A percentile compares a stretch with the other conserved stretches of the same genome.
Evolutionary conservation across 148 eudicot species (phyloP).

Genomic region (Talinum fruticosum): DNA sequence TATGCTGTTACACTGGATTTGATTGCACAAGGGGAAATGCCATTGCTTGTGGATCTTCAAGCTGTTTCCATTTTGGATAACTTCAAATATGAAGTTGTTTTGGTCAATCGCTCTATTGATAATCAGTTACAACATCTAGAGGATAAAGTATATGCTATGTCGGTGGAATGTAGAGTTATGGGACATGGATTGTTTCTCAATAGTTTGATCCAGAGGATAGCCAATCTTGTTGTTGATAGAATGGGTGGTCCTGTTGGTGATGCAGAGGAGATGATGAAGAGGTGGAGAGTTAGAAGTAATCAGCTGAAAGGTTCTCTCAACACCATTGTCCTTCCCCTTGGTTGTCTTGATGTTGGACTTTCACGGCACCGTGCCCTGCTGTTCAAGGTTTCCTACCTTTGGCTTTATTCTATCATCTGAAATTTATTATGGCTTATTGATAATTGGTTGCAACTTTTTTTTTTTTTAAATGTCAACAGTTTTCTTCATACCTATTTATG

Average conservation of each 20-base stretch:
- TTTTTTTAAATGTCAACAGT: background rate
- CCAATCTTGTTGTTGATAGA: constrained; percentile 70
- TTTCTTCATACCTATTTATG: background rate
- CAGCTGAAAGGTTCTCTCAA: constrained; percentile 56
- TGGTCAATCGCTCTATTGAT: constrained; percentile 68
- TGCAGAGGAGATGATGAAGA: constrained; percentile 72
- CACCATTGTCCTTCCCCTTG: constrained; percentile 78
- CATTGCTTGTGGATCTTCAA: constrained; percentile 69
- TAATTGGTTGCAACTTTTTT: background rate
- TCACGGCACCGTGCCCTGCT: constrained; percentile 96
- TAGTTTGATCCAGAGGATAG: constrained; percentile 66
- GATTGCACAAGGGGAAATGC: constrained; percentile 63
- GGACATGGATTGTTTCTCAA: constrained; percentile 39
- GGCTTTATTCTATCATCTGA: constrained; percentile 6
- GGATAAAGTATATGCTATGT: constrained; percentile 57
- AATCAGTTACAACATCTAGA: constrained; percentile 64
- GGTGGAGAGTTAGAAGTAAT: constrained; percentile 67
- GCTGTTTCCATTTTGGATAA: constrained; percentile 55
- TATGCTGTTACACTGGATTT: constrained; percentile 52
- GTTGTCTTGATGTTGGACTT: constrained; percentile 85
- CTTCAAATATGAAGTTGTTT: constrained; percentile 67
- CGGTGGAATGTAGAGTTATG: constrained; percentile 45
- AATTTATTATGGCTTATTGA: background rate
- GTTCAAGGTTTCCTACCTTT: constrained; percentile 56
- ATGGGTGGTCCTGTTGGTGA: constrained; percentile 92